phyloP scores from a whole-genome alignment of 306 rosid genomes.

The Vigna nakashimae region DNA sequence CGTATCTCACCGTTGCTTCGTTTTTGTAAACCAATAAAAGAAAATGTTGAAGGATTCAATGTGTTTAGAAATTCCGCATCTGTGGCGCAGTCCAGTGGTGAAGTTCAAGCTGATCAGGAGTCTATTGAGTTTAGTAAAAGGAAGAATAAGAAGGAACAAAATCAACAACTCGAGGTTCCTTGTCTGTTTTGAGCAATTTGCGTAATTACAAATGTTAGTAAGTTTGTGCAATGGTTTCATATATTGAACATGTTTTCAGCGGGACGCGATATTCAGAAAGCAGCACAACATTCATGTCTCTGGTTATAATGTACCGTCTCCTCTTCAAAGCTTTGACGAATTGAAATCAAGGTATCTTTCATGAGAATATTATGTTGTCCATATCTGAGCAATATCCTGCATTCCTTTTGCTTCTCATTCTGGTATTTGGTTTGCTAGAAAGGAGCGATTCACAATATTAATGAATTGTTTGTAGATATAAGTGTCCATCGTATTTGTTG shows the following conservation, averaged over 20 bases:
- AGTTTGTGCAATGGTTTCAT: conserved; percentile 5
- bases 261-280: conserved; percentile 77
- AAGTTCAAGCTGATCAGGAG: conserved; percentile 44
- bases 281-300: conserved; percentile 79
- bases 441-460: conserved; percentile 39
- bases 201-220: background rate
- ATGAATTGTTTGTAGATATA: conserved; percentile 58
- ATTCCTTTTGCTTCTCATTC: background rate
- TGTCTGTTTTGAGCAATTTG: conserved; percentile 28
- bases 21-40: conserved; percentile 41
- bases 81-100: conserved; percentile 42
- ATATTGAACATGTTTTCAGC: conserved; percentile 47
- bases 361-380: background rate
- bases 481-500: conserved; percentile 65
- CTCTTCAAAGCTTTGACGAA: conserved; percentile 79
- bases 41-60: conserved; percentile 72
- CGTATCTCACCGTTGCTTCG: conserved; percentile 23
- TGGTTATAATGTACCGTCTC: conserved; percentile 81
- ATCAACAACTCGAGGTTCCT: conserved; percentile 81
- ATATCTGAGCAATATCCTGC: background rate
- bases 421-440: background rate
- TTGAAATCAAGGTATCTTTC: conserved; percentile 73
- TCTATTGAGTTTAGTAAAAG: conserved; percentile 58
- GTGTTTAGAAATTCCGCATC: conserved; percentile 73
- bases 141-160: conserved; percentile 71